These are phyloP conservation scores for Epichloe hybrida DNA, from an alignment of 2,329 filamentous ascomycete species.

Conservation along the genomic window DNA sequence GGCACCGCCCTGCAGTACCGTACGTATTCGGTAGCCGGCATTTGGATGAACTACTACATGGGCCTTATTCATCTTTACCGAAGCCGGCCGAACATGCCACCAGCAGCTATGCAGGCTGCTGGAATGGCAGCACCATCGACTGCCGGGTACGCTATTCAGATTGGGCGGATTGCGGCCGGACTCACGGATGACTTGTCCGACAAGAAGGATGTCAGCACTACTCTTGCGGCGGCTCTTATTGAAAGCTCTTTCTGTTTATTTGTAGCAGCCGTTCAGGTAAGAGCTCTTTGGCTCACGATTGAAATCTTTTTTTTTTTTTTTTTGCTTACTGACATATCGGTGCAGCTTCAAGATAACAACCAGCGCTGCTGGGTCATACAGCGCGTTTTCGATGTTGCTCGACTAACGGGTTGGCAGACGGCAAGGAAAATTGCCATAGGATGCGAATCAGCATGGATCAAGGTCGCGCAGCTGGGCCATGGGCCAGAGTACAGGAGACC, in stretches of 20 bases:
- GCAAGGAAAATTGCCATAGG: constrained; percentile 69
- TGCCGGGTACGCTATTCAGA: constrained; percentile 52
- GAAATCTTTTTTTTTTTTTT: neutral
- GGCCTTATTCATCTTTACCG: constrained; percentile 71
- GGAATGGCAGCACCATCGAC: constrained; percentile 65
- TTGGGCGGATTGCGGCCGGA: constrained; percentile 72
- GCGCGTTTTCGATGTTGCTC: constrained; percentile 60
- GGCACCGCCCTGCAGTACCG: constrained; percentile 70
- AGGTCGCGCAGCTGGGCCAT: constrained; percentile 55
- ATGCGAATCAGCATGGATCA: constrained; percentile 75
- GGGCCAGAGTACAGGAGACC: constrained; percentile 59
- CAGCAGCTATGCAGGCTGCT: constrained; percentile 76
- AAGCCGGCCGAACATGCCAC: constrained; percentile 79
- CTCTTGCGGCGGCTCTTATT: constrained; percentile 67
- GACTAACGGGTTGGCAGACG: constrained; percentile 77
- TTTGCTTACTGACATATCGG: neutral
- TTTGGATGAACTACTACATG: constrained; percentile 84
- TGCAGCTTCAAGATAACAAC: constrained; percentile 35
- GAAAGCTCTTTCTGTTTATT: constrained; percentile 76
- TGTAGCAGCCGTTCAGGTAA: constrained; percentile 65
- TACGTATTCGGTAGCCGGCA: constrained; percentile 72
- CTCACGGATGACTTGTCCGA: constrained; percentile 41
- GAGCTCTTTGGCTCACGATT: neutral
- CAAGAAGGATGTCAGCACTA: constrained; percentile 53
- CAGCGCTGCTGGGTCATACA: constrained; percentile 70